A percentile compares a stretch with the other conserved stretches of the same genome.
Evolutionary conservation across 495 filamentous ascomycete species (phyloP).

Genomic region (Stereocaulon alpinum): DNA sequence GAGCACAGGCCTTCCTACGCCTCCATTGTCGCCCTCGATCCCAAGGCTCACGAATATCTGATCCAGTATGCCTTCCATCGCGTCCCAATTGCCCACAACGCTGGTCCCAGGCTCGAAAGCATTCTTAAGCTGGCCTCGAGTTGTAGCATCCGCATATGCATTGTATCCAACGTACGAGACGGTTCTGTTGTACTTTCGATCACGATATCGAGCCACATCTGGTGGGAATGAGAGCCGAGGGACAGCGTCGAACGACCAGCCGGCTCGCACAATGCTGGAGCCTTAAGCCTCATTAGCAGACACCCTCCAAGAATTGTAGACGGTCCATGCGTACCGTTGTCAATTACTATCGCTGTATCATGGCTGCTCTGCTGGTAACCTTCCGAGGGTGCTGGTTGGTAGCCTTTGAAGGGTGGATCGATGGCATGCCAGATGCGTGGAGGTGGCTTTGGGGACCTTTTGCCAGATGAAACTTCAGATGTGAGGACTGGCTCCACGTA

Average conservation of each 20-base stretch:
- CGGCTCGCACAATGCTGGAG: conserved; percentile 77
- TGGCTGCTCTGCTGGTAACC: conserved; percentile 51
- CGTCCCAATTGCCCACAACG: conserved; percentile 94
- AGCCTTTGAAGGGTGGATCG: conserved; percentile 72
- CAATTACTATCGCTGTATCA: conserved; percentile 81
- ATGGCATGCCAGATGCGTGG: conserved; percentile 44
- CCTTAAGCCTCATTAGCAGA: conserved; percentile 39
- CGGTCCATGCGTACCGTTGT: conserved; percentile 61
- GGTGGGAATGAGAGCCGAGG: conserved; percentile 76
- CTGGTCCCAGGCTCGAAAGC: conserved; percentile 85
- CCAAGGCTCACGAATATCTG: conserved; percentile 89
- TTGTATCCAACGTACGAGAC: conserved; percentile 87
- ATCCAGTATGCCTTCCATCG: conserved; percentile 85
- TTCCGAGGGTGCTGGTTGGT: conserved; percentile 54
- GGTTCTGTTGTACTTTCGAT: conserved; percentile 80
- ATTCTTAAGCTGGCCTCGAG: conserved; percentile 78
- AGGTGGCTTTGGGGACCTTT: conserved; percentile 36
- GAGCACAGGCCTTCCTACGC: conserved; percentile 74
- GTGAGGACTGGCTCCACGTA: conserved; percentile 32
- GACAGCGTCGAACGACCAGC: conserved; percentile 80
- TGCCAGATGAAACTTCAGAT: conserved; percentile 28
- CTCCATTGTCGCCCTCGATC: conserved; percentile 59
- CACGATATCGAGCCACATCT: conserved; percentile 85
- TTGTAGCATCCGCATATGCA: conserved; percentile 86
- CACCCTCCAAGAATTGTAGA: neutral